Evolutionary conservation across 2,329 filamentous ascomycete species (phyloP).

Genomic region (Fusarium udum): DNA sequence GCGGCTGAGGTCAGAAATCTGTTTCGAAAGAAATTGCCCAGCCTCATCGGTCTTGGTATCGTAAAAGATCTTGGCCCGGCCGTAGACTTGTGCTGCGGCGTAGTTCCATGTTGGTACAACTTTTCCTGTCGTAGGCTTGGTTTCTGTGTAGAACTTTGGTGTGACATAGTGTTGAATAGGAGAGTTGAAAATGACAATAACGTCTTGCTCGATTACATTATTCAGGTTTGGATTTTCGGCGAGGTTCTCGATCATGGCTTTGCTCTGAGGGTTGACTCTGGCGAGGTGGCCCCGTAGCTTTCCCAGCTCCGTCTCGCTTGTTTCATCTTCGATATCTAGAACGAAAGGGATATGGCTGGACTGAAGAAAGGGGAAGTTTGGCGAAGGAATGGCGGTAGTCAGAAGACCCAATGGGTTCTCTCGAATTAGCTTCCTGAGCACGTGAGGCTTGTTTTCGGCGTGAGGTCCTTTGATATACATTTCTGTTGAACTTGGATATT

Average conservation of each 20-base stretch:
- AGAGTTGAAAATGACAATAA: slow-evolving; percentile 70
- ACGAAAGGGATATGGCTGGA: slow-evolving; percentile 70
- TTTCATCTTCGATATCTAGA: slow-evolving; percentile 59
- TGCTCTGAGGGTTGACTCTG: slow-evolving; percentile 69
- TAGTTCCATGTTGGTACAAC: slow-evolving; percentile 80
- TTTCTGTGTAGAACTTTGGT: slow-evolving; percentile 73
- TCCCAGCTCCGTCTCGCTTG: slow-evolving; percentile 52
- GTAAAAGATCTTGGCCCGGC: slow-evolving; percentile 62
- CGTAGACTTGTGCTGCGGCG: slow-evolving; percentile 71
- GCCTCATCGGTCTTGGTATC: slow-evolving; percentile 59
- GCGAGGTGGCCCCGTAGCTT: slow-evolving; percentile 70
- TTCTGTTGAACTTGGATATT: not conserved
- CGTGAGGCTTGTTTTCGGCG: slow-evolving; percentile 59
- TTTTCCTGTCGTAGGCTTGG: slow-evolving; percentile 71
- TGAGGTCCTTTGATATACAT: slow-evolving; percentile 69
- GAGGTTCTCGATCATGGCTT: slow-evolving; percentile 63
- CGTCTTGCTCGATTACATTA: slow-evolving; percentile 59
- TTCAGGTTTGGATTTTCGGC: slow-evolving; percentile 23
- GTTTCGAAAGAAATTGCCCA: slow-evolving; percentile 55
- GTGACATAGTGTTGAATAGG: slow-evolving; percentile 71
- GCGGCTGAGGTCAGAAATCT: slow-evolving; percentile 62
- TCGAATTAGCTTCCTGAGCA: slow-evolving; percentile 65
- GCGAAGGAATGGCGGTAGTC: slow-evolving; percentile 67
- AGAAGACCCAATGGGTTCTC: slow-evolving; percentile 70
- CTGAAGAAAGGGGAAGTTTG: slow-evolving; percentile 61